Evolutionary conservation across 1,139 yeast species (phyloP), one percentile per base, ranked within the genome.

Genomic region (Pichia kudriavzevii): DNA sequence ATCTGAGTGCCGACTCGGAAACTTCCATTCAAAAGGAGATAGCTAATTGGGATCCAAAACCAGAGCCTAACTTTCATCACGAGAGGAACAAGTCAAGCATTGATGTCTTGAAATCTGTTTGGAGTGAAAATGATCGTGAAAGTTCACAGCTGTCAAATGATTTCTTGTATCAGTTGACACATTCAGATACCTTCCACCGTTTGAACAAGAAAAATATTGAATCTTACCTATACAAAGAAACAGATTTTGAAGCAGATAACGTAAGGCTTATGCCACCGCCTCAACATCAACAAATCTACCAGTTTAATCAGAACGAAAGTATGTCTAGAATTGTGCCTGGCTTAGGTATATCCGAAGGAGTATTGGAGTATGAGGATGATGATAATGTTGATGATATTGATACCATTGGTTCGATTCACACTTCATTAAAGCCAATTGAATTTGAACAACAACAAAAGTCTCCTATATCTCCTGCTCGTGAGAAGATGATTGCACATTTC

Each of bases 31-130:
- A n/a, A 14, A n/a, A n/a, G n/a, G n/a, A n/a, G n/a, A n/a, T n/a
- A n/a, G n/a, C n/a, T n/a, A n/a, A n/a, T n/a, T n/a, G n/a, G n/a
- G n/a, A n/a, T n/a, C n/a, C n/a, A n/a, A n/a, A n/a, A n/a, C n/a
- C n/a, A n/a, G n/a, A n/a, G n/a, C n/a, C n/a, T n/a, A n/a, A n/a
- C n/a, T n/a, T n/a, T n/a, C n/a, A n/a, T n/a, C n/a, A n/a, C n/a
- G n/a, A n/a, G n/a, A n/a, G n/a, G n/a, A n/a, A n/a, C n/a, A n/a
- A n/a, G n/a, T n/a, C n/a, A n/a, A 35, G 38, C 22, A 32, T 34
- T 11, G 33, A 35, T 5, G 24, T 41, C 22, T 22, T 43, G 13
- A 52, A 63, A 50, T 61, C 60, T 40, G 49, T 55, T 12, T 66
- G 67, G 57, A 27, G 39, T 18, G 20, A 27, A 15, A 24, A 18